Evolutionary conservation across 352 stramenopile genomes (phyloP).

Genomic region (Peronospora belbahrii): DNA sequence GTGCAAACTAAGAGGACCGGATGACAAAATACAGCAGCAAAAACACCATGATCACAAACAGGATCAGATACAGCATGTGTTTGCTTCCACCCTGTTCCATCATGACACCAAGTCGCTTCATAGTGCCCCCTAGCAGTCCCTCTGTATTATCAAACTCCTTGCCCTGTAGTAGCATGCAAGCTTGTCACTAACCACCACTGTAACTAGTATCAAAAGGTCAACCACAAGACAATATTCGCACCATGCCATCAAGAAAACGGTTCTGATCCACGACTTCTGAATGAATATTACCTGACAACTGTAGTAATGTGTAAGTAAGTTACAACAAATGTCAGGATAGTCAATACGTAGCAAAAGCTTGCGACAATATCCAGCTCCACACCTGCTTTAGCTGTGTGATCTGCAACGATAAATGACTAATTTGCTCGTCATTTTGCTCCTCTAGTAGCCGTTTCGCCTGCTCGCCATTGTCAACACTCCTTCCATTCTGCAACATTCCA

Average conservation of each 20-base stretch:
- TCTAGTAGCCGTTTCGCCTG: conserved; percentile 74
- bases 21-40: conserved; percentile 81
- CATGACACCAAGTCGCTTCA: conserved; percentile 80
- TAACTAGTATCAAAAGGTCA: neutral
- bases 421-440: conserved; percentile 85
- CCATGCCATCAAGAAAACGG: conserved; percentile 74
- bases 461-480: conserved; percentile 49
- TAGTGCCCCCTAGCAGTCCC: conserved; percentile 70
- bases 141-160: conserved; percentile 85
- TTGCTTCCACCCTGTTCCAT: conserved; percentile 84
- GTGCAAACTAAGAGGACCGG: conserved; percentile 21
- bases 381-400: conserved; percentile 84
- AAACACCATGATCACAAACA: conserved; percentile 81
- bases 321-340: neutral
- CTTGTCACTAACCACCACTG: neutral
- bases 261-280: conserved; percentile 77
- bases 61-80: conserved; percentile 85
- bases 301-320: conserved; percentile 1
- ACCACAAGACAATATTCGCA: conserved; percentile 26
- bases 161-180: conserved; percentile 27
- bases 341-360: neutral
- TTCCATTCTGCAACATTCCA: conserved; percentile 22
- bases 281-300: conserved; percentile 78
- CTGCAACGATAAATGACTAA: conserved; percentile 82
- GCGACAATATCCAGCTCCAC: neutral